These are phyloP conservation scores for Annulohypoxylon nitens DNA, from an alignment of 495 filamentous ascomycete genomes.

Conservation along the genomic window DNA sequence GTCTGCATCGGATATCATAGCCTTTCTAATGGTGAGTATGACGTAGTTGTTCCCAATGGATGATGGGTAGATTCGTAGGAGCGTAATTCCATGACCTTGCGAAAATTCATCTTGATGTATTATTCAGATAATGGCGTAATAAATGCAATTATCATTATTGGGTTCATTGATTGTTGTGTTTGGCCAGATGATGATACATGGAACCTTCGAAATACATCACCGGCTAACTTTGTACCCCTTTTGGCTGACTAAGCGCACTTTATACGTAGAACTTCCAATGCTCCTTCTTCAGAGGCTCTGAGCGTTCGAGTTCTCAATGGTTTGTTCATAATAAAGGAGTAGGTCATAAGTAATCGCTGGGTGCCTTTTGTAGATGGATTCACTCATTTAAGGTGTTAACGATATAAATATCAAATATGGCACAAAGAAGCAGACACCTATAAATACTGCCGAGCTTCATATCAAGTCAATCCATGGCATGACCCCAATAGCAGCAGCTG, in stretches of 20 bases:
- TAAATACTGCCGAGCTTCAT: too few species aligned
- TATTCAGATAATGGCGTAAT: not conserved
- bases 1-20: not conserved
- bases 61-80: constrained; percentile 26
- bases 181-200: constrained; percentile 16
- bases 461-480: too few species aligned
- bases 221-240: not conserved
- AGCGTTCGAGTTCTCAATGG: too few species aligned
- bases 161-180: not conserved
- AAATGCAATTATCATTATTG: not conserved
- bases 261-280: too few species aligned
- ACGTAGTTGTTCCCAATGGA: constrained; percentile 20
- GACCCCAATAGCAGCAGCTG: too few species aligned
- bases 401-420: too few species aligned
- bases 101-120: not conserved
- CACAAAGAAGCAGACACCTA: too few species aligned
- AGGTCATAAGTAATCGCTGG: too few species aligned
- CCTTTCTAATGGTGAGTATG: constrained; percentile 1
- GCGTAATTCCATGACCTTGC: not conserved
- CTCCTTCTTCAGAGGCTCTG: too few species aligned
- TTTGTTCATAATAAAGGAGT: too few species aligned
- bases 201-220: constrained; percentile 2
- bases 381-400: too few species aligned
- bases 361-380: too few species aligned
- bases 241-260: not conserved